Percentiles rank a stretch among this genome's conserved stretches.
phyloP scores from a whole-genome alignment of 1,139 yeast genomes.

The Yamadazyma membranifaciens region DNA sequence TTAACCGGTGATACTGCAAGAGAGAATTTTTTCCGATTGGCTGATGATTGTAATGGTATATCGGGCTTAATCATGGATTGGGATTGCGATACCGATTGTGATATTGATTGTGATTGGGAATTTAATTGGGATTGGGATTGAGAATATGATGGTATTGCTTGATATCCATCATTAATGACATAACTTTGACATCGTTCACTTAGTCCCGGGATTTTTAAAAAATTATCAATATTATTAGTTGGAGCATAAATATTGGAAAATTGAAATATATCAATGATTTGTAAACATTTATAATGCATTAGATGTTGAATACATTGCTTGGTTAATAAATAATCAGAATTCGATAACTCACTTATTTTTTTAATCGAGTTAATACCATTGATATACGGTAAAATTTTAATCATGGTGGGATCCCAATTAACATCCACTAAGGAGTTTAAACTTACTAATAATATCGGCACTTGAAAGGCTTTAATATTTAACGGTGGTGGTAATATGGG shows the following conservation, averaged over 20 bases:
- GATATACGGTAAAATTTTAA: conserved; percentile 78
- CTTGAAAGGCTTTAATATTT: conserved; percentile 69
- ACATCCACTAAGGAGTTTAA: conserved; percentile 72
- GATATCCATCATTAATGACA: conserved; percentile 36
- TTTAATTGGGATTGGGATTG: background rate
- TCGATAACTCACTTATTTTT: conserved; percentile 74
- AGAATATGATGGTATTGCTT: background rate
- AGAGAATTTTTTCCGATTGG: conserved; percentile 8
- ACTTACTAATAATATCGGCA: conserved; percentile 82
- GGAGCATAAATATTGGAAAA: conserved; percentile 88
- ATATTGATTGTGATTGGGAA: background rate
- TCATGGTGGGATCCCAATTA: conserved; percentile 97
- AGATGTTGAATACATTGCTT: conserved; percentile 89
- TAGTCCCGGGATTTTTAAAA: conserved; percentile 62
- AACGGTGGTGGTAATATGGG: conserved; percentile 88
- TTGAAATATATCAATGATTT: conserved; percentile 83
- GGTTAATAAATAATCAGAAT: conserved; percentile 76
- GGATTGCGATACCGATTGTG: background rate
- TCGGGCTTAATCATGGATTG: background rate
- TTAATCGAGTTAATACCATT: conserved; percentile 85
- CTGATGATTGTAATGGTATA: background rate
- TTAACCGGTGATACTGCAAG: conserved; percentile 18
- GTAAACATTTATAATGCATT: conserved; percentile 83
- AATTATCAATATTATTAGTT: conserved; percentile 70
- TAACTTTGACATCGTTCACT: conserved; percentile 87